phyloP scores from a whole-genome alignment of 2,329 filamentous ascomycete species.

The Trichoderma arundinaceum region DNA sequence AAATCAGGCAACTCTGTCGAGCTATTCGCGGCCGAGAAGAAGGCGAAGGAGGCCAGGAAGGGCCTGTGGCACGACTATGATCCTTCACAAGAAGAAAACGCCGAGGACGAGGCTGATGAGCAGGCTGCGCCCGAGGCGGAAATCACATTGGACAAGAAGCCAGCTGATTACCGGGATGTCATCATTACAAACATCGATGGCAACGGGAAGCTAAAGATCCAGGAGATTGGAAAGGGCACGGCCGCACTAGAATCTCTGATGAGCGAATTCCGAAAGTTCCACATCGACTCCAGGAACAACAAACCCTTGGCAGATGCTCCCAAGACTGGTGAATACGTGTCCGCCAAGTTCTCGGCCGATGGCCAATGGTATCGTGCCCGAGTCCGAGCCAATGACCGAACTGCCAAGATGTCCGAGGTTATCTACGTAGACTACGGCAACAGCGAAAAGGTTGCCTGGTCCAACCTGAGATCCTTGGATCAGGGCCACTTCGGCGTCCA shows the following conservation, averaged over 20 bases:
- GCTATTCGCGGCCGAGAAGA: constrained; percentile 84
- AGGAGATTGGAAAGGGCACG: constrained; percentile 87
- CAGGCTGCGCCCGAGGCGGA: constrained; percentile 58
- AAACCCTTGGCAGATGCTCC: constrained; percentile 74
- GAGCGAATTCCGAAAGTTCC: constrained; percentile 89
- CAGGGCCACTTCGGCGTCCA: constrained; percentile 78
- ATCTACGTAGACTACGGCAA: constrained; percentile 98
- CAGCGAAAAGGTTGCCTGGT: constrained; percentile 86
- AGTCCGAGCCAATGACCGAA: constrained; percentile 89
- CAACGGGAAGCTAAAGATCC: constrained; percentile 83
- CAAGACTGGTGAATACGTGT: constrained; percentile 89
- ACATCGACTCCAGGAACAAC: constrained; percentile 81
- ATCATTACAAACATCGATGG: constrained; percentile 88
- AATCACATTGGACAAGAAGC: constrained; percentile 68
- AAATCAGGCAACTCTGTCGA: constrained; percentile 89
- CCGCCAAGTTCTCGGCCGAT: constrained; percentile 88
- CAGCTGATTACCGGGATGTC: constrained; percentile 87
- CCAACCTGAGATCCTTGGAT: constrained; percentile 78
- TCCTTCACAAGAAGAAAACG: constrained; percentile 78
- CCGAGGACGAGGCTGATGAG: constrained; percentile 57
- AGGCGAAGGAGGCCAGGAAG: constrained; percentile 86
- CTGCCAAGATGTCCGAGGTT: constrained; percentile 86
- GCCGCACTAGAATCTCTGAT: constrained; percentile 85
- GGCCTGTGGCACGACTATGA: constrained; percentile 95
- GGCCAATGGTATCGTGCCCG: constrained; percentile 93